phyloP scores from a whole-genome alignment of 768 basidiomycete genomes.

The Boletellus ananiceps region DNA sequence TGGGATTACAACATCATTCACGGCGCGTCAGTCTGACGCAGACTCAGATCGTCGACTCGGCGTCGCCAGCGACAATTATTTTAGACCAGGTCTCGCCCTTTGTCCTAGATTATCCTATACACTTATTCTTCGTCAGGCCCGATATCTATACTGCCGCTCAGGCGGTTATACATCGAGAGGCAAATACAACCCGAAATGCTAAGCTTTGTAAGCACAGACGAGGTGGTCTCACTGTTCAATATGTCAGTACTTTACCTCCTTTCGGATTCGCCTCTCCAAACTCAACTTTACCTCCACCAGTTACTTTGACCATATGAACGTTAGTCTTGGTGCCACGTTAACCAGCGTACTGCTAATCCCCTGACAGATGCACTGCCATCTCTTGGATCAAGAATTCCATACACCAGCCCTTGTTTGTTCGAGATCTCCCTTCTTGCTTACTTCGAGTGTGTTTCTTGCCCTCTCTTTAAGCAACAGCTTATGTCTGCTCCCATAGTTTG shows the following conservation, averaged over 20 bases:
- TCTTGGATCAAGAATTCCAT: slow-evolving; percentile 86
- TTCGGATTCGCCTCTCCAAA: not conserved
- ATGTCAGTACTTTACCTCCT: slow-evolving; percentile 53
- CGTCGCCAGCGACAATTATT: slow-evolving; percentile 83
- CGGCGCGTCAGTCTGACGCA: slow-evolving; percentile 34
- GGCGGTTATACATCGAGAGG: slow-evolving; percentile 79
- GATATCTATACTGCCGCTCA: slow-evolving; percentile 82
- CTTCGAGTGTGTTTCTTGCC: slow-evolving; percentile 62
- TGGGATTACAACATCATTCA: slow-evolving; percentile 38
- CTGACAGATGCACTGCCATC: slow-evolving; percentile 65
- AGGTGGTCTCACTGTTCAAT: slow-evolving; percentile 87
- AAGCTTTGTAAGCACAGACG: slow-evolving; percentile 79
- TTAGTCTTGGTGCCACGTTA: slow-evolving; percentile 32
- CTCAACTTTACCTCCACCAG: slow-evolving; percentile 33
- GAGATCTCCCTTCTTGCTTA: slow-evolving; percentile 90
- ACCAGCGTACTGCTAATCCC: slow-evolving; percentile 6
- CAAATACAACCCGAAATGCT: slow-evolving; percentile 94
- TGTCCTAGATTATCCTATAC: not conserved
- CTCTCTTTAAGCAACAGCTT: not conserved
- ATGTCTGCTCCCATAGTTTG: slow-evolving; percentile 56
- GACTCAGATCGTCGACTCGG: slow-evolving; percentile 55
- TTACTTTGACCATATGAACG: slow-evolving; percentile 74
- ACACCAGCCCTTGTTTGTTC: slow-evolving; percentile 92
- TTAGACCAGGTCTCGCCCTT: slow-evolving; percentile 70
- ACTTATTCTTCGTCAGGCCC: slow-evolving; percentile 49